Base-by-base conservation (phyloP, 176 grass and related monocot species). In the Cenchrus fungigraminus region DNA sequence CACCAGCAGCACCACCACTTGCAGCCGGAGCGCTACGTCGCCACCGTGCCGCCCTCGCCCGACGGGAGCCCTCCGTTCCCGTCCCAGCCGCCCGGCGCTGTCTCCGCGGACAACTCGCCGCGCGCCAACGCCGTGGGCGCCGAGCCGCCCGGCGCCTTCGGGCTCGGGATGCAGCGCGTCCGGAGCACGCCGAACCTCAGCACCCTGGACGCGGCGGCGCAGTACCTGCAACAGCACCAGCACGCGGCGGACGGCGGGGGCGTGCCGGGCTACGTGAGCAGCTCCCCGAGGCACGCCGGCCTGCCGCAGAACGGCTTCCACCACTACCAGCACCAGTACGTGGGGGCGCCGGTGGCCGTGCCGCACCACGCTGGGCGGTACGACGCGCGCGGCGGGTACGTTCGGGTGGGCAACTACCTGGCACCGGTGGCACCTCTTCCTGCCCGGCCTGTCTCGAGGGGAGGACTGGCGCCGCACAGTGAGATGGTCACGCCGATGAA, bases 121-220 rank as follows among this genome's bases (percentile, higher is more conserved):
- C 84, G 88, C 55, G 76, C 90, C 78, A 79, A 74, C 84, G 61
- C 74, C 16, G 40, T 57, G 57, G 71, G 43, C 69, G 13, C 46
- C 19, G 67, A 82, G 13, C 45, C 53, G 34, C 17, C 57, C 19
- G 2, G 42, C 47, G 25, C 65, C n/a, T 76, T 59, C 15, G 53
- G 85, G 13, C 17, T 71, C 2, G 74, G 90, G 74, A 85, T 94
- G 81, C 82, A 90, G 29, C 90, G 92, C 6, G 90, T 94, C 19
- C 87, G 82, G 78, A 94, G 90, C 90, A 74, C 87, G 58, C 90
- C 90, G 4, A 90, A 92, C 9, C 87, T 92, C 17, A 56, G 84
- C 60, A 78, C 77, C 10, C 73, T 84, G 40, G 69, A 80, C 58
- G 80, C 47, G 50, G 62, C 80, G 9, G 44, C 69, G 31, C 86